Percentiles rank a stretch among this genome's conserved stretches.
Conservation (phyloP, 208 protist species). For the Crithidia mellificae region DNA sequence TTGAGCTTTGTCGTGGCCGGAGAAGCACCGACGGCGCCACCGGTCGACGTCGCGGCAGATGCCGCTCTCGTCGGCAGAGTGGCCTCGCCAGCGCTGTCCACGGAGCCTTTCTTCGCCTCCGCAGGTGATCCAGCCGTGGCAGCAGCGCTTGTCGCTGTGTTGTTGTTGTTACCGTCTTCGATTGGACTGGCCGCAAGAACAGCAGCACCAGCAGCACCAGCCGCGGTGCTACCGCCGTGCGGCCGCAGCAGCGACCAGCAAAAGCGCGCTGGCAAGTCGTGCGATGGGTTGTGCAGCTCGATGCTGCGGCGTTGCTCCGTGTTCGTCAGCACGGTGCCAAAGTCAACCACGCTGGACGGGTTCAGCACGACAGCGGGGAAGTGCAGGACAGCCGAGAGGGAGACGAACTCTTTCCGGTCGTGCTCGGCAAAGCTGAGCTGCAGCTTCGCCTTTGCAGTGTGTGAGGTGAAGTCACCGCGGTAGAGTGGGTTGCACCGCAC, state of each 20-base stretch:
- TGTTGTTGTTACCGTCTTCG: too few species aligned
- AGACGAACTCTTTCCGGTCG: slow-evolving; percentile 80
- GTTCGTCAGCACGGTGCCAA: slow-evolving; percentile 93
- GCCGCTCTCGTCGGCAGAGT: not conserved
- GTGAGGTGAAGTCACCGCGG: slow-evolving; percentile 75
- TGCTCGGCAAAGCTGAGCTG: slow-evolving; percentile 90
- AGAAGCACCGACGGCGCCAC: slow-evolving; percentile 21
- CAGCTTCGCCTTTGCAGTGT: slow-evolving; percentile 71
- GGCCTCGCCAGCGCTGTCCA: slow-evolving; percentile 42
- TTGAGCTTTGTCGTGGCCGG: slow-evolving; percentile 22
- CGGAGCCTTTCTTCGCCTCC: not conserved
- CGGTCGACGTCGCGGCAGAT: not conserved
- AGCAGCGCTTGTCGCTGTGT: too few species aligned
- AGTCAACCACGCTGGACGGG: slow-evolving; percentile 71
- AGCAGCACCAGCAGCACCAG: too few species aligned
- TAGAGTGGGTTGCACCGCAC: slow-evolving; percentile 88
- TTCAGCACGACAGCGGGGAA: slow-evolving; percentile 91
- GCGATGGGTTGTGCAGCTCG: slow-evolving; percentile 81
- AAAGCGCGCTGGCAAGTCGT: slow-evolving; percentile 70
- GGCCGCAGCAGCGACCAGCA: slow-evolving; percentile 71
- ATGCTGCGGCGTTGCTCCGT: slow-evolving; percentile 78
- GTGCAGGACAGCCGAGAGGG: slow-evolving; percentile 68
- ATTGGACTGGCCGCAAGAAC: too few species aligned
- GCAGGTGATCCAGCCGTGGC: not conserved
- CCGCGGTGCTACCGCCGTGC: not conserved